Evolutionary conservation across 306 rosid genomes (phyloP), one percentile per base, ranked within the genome.

Genomic region (Castanea sativa): DNA sequence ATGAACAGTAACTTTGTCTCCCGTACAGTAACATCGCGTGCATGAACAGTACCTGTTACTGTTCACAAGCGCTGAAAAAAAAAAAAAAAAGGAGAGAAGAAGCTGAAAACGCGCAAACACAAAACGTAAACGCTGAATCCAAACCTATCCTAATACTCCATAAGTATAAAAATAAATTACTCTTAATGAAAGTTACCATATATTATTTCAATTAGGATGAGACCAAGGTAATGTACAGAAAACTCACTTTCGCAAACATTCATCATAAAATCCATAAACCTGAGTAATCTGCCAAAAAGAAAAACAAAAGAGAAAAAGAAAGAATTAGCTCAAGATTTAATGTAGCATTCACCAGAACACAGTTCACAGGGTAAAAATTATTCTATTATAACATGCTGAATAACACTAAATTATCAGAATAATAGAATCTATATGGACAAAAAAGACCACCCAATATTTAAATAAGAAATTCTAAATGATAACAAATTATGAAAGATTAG

Each of bases 191-290:
- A 71, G 75, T 16, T 18, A 68, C 45, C 33, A 73, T 69, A 64
- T 41, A 33, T 56, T 61, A 60, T 82, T 43, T 32, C 52, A 68
- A 68, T 65, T 69, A 55, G 56, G 73, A 77, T 51, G 70, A 56
- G 74, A 80, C 69, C 76, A 83, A 82, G 84, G 69, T 43, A 81
- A 75, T 60, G 59, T 33, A 20, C 13, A 76, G 75, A 80, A 83
- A 82, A 89, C 98, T 91, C 87, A 96, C 97, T 95, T 92, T 73
- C 97, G 83, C 49, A 93, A 88, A 81, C 98, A 93, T 81, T 93
- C 98, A 85, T 93, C 97, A n/a, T 93, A 93, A 85, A 93, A 93
- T 65, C 98, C 98, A 85, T 93, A 93, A 58, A 93, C 97, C 86
- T 93, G 97, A 84, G 98, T 93, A 77, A 93, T 93, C 98, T 93